Evolutionary conservation across 1,284 basidiomycete genomes (phyloP), one percentile per base, ranked within the genome.

Genomic region (Mrakiaceae sp.): DNA sequence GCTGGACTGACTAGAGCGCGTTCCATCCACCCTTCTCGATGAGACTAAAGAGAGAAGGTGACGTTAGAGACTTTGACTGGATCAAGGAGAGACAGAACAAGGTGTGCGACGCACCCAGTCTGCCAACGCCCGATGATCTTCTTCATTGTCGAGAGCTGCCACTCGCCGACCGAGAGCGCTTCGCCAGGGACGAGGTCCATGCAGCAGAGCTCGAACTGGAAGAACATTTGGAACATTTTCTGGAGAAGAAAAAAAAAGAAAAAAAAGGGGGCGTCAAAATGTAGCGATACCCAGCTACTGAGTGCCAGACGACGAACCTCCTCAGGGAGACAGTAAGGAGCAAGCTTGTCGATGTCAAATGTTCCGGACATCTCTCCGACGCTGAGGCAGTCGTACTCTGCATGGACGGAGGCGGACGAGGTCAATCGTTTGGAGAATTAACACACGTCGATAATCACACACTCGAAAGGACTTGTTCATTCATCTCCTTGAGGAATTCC

Each of bases 401-500:
- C 27, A 27, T 2, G 27, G 27, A 2, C 27, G 2, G 27, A 27
- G 27, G 5, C 9, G 4, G n/a, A 49, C 2, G 47, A 27, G 27
- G 47, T 48, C 16, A 59, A 47, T 2, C 6, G 27, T 27, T 27
- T 27, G 47, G 3, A 47, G 58, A 39, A 16, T 53, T 2, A 11
- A 27, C n/a, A 16, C 8, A 27, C 27, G 16, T 11, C 3, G 2
- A 27, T 27, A 2, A 27, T 27, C 27, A 27, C 82, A 66, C 70
- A 83, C 83, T 61, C 48, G 81, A 82, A 16, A 86, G 77, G 2
- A 86, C 83, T 69, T 83, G 78, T 40, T 71, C 64, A 65, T 83
- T 73, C 84, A 87, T 86, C 75, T 88, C 83, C 68, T 81, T 79
- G 55, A 90, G 72, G 68, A 81, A 88, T 67, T 85, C 82, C 71